Evolutionary conservation across 73 alveolate species (phyloP).

Genomic region (Blepharisma stoltei): DNA sequence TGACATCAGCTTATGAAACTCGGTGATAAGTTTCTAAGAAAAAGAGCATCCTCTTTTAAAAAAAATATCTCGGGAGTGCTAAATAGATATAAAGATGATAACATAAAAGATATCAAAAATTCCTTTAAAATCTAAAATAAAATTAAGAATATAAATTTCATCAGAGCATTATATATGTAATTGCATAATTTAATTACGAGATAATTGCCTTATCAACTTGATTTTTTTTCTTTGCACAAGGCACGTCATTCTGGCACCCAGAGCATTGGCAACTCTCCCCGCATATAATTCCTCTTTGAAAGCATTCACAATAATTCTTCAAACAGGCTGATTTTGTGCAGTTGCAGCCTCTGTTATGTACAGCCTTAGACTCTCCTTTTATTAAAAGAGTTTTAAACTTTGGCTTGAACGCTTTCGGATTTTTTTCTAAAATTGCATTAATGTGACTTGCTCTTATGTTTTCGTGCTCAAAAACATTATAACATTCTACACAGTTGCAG

Average conservation of each 20-base stretch:
- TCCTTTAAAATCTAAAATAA: too few species aligned
- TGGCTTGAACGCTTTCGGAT: conserved; percentile 93
- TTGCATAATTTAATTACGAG: too few species aligned
- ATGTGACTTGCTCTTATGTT: conserved; percentile 71
- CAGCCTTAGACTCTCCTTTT: conserved; percentile 18
- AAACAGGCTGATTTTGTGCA: conserved; percentile 26
- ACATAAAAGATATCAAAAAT: too few species aligned
- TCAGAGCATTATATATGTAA: too few species aligned
- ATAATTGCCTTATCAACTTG: too few species aligned
- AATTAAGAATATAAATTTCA: too few species aligned
- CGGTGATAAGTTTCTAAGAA: too few species aligned
- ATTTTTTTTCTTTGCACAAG: too few species aligned
- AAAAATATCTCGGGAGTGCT: too few species aligned
- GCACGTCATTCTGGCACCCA: conserved; percentile 1
- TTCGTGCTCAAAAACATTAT: conserved; percentile 83
- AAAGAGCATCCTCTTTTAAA: too few species aligned
- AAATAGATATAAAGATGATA: too few species aligned
- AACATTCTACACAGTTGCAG: conserved; percentile 92
- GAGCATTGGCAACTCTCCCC: conserved; percentile 10
- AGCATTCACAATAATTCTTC: conserved; percentile 38
- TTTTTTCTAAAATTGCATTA: conserved; percentile 80
- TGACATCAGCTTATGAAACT: too few species aligned
- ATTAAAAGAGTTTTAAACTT: conserved; percentile 25
- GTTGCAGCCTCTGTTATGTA: conserved; percentile 29
- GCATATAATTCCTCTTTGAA: conserved; percentile 25